phyloP scores from a whole-genome alignment of 2,329 filamentous ascomycete species.

The Purpureocillium lavendulum region DNA sequence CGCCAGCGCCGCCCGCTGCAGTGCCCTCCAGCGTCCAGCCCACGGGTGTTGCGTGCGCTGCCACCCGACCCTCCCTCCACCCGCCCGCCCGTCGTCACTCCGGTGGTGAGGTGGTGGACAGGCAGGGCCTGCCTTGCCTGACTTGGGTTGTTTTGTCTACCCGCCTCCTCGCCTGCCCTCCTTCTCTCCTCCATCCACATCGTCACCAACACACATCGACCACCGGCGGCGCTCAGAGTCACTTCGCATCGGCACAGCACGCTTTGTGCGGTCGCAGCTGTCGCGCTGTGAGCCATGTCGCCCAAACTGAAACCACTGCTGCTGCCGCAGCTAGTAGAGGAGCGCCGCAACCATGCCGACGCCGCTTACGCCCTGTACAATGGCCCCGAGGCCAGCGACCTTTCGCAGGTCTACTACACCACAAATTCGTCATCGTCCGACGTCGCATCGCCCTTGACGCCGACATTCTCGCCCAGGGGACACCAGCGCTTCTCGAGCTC shows the following conservation, averaged over 20 bases:
- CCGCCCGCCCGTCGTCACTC: too few species aligned
- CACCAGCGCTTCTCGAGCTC: constrained; percentile 66
- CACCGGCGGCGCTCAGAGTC: background rate
- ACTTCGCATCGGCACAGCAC: background rate
- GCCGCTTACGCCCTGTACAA: constrained; percentile 4
- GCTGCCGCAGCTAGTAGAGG: constrained; percentile 45
- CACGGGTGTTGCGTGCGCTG: too few species aligned
- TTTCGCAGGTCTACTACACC: constrained; percentile 32
- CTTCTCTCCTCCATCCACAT: background rate
- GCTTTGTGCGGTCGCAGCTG: constrained; percentile 1
- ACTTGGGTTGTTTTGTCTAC: too few species aligned
- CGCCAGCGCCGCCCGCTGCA: too few species aligned
- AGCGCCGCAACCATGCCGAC: constrained; percentile 34
- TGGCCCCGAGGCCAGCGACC: constrained; percentile 23
- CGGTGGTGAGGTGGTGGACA: too few species aligned
- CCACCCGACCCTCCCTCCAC: too few species aligned
- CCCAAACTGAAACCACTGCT: constrained; percentile 43
- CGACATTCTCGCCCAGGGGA: constrained; percentile 58
- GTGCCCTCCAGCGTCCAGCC: too few species aligned
- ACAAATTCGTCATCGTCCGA: constrained; percentile 56
- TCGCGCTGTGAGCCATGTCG: constrained; percentile 27
- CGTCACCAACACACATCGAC: background rate
- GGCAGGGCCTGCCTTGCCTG: too few species aligned
- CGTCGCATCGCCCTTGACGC: constrained; percentile 60
- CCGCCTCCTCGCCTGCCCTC: background rate